A percentile compares a stretch with the other conserved stretches of the same genome.
phyloP scores from a whole-genome alignment of 495 filamentous ascomycete species.

The Penicillium manginii region DNA sequence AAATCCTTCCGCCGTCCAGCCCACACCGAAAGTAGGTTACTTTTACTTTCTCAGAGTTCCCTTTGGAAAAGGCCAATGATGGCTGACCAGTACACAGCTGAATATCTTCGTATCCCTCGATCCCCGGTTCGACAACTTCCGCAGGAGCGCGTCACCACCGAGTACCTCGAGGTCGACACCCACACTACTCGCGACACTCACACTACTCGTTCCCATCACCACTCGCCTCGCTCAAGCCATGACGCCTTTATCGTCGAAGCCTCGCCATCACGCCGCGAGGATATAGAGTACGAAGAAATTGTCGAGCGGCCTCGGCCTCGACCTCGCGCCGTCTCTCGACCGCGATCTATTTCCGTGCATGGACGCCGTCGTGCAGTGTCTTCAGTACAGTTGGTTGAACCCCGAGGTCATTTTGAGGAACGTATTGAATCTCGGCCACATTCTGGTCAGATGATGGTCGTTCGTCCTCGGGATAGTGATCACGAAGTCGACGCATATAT shows the following conservation, averaged over 20 bases:
- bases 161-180: conserved; percentile 33
- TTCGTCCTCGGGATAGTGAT: conserved; percentile 53
- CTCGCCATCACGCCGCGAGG: conserved; percentile 31
- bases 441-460: conserved; percentile 58
- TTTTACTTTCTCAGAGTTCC: conserved; percentile 9
- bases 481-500: conserved; percentile 64
- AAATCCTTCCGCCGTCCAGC: conserved; percentile 58
- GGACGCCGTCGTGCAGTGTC: conserved; percentile 42
- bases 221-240: conserved; percentile 32
- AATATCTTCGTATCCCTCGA: conserved; percentile 29
- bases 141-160: conserved; percentile 33
- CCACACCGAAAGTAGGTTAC: conserved; percentile 34
- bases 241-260: conserved; percentile 37
- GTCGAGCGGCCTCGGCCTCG: conserved; percentile 24
- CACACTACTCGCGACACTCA: conserved; percentile 21
- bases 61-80: neutral
- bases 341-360: conserved; percentile 45
- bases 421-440: conserved; percentile 52
- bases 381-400: conserved; percentile 33
- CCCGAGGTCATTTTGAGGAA: conserved; percentile 32
- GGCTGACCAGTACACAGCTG: conserved; percentile 24
- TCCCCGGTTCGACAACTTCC: conserved; percentile 34
- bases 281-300: conserved; percentile 34
- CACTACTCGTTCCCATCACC: conserved; percentile 6
- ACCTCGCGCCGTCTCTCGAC: conserved; percentile 30